phyloP scores from a whole-genome alignment of 345 rosid species.

The Durio zibethinus region DNA sequence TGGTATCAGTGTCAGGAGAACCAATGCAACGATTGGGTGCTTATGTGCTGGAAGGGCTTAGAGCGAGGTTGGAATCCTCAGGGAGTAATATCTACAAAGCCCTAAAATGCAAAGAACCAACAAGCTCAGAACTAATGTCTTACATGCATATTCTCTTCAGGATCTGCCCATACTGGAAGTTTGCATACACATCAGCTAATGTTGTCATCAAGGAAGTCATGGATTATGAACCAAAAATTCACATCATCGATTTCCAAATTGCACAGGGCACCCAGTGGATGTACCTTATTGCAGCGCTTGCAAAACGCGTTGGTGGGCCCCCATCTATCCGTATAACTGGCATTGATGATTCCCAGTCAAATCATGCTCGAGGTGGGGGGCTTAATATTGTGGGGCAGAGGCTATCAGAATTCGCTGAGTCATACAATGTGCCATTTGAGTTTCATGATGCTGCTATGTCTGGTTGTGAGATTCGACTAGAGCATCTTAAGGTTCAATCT shows the following conservation, averaged over 20 bases:
- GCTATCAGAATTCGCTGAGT: conserved; percentile 46
- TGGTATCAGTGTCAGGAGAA: conserved; percentile 86
- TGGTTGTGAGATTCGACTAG: conserved; percentile 56
- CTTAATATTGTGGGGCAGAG: conserved; percentile 62
- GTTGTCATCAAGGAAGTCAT: conserved; percentile 61
- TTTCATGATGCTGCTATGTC: conserved; percentile 77
- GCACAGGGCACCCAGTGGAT: conserved; percentile 89
- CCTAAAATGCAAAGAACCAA: conserved; percentile 75
- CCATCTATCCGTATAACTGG: conserved; percentile 78
- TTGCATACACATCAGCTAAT: conserved; percentile 81
- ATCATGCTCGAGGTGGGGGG: conserved; percentile 92
- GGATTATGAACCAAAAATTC: conserved; percentile 58
- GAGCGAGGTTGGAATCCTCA: conserved; percentile 82
- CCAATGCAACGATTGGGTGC: conserved; percentile 83
- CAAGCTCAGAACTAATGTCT: conserved; percentile 86
- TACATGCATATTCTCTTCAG: conserved; percentile 75
- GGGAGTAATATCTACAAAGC: conserved; percentile 85
- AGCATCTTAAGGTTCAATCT: conserved; percentile 53
- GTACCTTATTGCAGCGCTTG: conserved; percentile 54
- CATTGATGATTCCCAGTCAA: conserved; percentile 87
- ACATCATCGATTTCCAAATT: conserved; percentile 84
- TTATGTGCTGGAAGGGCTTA: conserved; percentile 88
- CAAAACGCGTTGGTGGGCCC: conserved; percentile 60
- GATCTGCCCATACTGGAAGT: conserved; percentile 89
- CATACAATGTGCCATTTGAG: conserved; percentile 62